A percentile compares a stretch with the other conserved stretches of the same genome.
These are phyloP conservation scores for Talinum fruticosum DNA, from an alignment of 148 eudicot species.

Conservation along the genomic window DNA sequence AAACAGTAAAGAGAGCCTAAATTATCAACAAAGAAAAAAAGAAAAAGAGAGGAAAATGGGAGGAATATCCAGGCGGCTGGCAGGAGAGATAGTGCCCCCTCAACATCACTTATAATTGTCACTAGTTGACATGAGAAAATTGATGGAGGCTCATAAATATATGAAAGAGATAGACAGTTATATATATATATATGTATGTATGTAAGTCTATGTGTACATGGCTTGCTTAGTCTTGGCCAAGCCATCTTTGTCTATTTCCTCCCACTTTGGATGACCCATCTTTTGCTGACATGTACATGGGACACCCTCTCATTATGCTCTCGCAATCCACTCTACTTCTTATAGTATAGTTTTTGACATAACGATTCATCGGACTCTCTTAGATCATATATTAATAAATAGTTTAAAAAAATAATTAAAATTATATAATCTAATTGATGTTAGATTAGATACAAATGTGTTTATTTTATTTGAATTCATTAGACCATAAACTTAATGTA, in stretches of 20 bases:
- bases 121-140: conserved; percentile 6
- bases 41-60: neutral
- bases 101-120: neutral
- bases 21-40: too few species aligned
- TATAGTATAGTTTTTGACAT: too few species aligned
- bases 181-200: neutral
- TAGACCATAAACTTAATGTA: too few species aligned
- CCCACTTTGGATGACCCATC: neutral
- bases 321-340: neutral
- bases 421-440: too few species aligned
- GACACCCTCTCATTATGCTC: neutral
- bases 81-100: neutral
- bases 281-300: neutral
- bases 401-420: too few species aligned
- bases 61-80: neutral
- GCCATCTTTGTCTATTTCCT: neutral
- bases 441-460: too few species aligned
- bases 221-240: too few species aligned
- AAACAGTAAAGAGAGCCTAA: neutral
- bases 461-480: too few species aligned
- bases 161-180: neutral
- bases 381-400: too few species aligned
- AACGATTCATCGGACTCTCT: too few species aligned
- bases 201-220: too few species aligned
- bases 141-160: neutral